Evolutionary conservation across 176 grass and related monocot genomes (phyloP), one percentile per base, ranked within the genome.

Genomic region (Puccinellia tenuiflora): DNA sequence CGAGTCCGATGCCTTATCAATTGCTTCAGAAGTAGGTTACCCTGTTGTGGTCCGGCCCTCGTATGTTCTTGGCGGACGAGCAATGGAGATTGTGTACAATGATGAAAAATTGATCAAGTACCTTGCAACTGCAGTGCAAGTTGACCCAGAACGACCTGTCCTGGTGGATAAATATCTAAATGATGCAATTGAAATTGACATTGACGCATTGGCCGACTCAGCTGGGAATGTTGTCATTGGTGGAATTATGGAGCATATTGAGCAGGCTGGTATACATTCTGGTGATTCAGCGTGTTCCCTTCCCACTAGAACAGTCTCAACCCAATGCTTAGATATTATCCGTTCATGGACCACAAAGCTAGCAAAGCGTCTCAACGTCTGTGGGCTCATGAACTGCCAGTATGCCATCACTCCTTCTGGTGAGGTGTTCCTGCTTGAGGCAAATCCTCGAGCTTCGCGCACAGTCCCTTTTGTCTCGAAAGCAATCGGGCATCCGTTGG

Each of bases 211-310:
- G 34, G 88, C 93, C 2, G 97, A 99, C 86, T 90, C 43, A 42
- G 91, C 81, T 68, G 97, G 97, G 39, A 94, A 83, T 77, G 97
- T 99, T 25, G 97, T 99, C 31, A 99, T 99, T 68, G 97, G 97
- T 79, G 97, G 97, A 75, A 99, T 99, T 45, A 99, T 99, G 97
- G 97, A 99, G 88, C 97, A 99, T 63, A 99, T 99, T 74, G 97
- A 99, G 77, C 93, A 99, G 73, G 97, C 97, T 68, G 97, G 97
- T 76, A 75, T 99, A 26, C 97, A 99, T 85, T 99, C 97, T 31
- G 97, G 97, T 67, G 97, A 99, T 78, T 99, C 97, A 26, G 97
- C 97, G 1, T 99, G 97, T 73, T 96, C 93, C 61, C 89, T 99
- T 79, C 97, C 97, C 45, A 99, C 97, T 80, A 96, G 94, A 91